Base-by-base conservation (phyloP, 768 basidiomycete species). In the Rhizopogon vinicolor region DNA sequence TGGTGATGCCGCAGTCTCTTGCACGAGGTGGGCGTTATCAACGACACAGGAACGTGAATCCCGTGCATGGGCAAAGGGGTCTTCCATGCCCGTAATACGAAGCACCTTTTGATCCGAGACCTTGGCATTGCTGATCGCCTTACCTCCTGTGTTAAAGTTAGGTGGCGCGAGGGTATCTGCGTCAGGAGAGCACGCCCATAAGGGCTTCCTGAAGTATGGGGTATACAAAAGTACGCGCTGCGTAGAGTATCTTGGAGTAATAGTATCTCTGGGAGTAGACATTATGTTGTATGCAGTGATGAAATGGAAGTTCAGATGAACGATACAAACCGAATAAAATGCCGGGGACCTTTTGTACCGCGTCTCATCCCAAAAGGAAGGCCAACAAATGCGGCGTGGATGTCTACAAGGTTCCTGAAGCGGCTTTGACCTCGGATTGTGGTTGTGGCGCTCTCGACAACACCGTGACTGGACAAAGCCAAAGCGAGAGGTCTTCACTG, bases 391-490 rank as follows among this genome's bases (percentile, higher is more conserved):
- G 40, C 60, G 53, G 53, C 46, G 48, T 45, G 52, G 42, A 54
- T 29, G 29, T 52, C n/a, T 7, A 56, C 44, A 54, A 51, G 16
- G 13, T 44, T 44, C 40, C 44, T 41, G 48, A 54, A 53, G 28
- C 16, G 40, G 62, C 44, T 61, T 66, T 64, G 69, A 51, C 58
- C 46, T 41, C 41, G 29, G 58, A 29, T 57, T 19, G 35, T 44
- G 41, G 28, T 56, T 52, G 53, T 49, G 31, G 18, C 44, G 48
- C 45, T 39, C 48, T 28, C 44, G 44, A 70, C 58, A 63, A 12
- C 44, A 51, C 46, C 31, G 35, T 29, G 25, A 25, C 25, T 25
- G 45, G 41, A 67, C 60, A 68, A 68, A 70, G 62, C 49, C 59
- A 70, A 67, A 70, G 63, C 49, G 33, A 25, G 53, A 43, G 43